Evolutionary conservation across 2,329 filamentous ascomycete species (phyloP), one percentile per base, ranked within the genome.

Genomic region (Cadophora gregata): DNA sequence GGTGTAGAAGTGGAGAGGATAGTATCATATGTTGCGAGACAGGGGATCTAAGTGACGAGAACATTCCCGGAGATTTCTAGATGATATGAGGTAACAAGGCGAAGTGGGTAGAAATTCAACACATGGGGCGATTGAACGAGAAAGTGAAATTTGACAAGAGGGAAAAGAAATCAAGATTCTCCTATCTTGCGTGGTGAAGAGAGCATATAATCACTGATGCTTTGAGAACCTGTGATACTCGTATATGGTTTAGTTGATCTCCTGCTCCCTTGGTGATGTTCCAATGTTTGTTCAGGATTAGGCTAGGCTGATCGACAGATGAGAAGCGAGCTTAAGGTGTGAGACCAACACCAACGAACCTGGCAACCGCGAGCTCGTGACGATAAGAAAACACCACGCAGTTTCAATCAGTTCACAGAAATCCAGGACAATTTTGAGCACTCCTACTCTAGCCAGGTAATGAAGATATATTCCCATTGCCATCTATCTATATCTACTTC

Each of bases 201-300:
- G 25, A 5, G 4, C 14, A 50, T 27, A 36, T 38, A 21, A 12
- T 31, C 27, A 25, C 19, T 1, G 24, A 19, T n/a, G 21, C 10
- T 25, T 38, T 1, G n/a, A 10, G 21, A 33, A 58, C 5, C 12
- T 4, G 31, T 58, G 31, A n/a, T n/a, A n/a, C 4, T 31, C 12
- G n/a, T n/a, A n/a, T 38, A 25, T 58, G 4, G n/a, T 9, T 9
- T 38, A 14, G 25, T 19, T 21, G 42, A 47, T 10, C 19, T 9
- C 19, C 8, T 21, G 19, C 21, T 6, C 10, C n/a, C 5, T 47
- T 27, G 55, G 38, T 10, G 33, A 16, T 42, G 33, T 36, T 58
- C 42, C 4, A 21, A 16, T 42, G 33, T 36, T 58, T 58, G 55
- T 38, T 56, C 53, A 56, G 38, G 31, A 31, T 58, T 12, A 58